These are phyloP conservation scores for Pichia scutulata DNA, from an alignment of 805 yeast genomes.

Conservation along the genomic window DNA sequence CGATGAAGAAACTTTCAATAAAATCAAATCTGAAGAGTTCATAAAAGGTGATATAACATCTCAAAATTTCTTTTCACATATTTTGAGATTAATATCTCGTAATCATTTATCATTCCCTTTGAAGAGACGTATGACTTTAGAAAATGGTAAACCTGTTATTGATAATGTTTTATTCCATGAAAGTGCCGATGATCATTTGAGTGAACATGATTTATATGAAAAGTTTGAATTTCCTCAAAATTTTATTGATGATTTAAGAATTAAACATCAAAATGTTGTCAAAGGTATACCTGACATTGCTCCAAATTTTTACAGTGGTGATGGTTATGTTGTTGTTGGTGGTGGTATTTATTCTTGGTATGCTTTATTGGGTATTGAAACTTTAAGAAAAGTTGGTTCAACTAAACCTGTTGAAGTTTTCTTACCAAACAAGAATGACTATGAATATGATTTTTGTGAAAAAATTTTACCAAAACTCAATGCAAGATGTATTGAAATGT, in stretches of 20 bases:
- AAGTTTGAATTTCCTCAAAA: constrained; percentile 26
- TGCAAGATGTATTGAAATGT: constrained; percentile 61
- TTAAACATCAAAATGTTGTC: constrained; percentile 27
- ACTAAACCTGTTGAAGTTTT: constrained; percentile 75
- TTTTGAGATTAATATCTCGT: constrained; percentile 24
- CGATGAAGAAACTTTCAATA: constrained; percentile 22
- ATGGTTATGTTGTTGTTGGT: constrained; percentile 65
- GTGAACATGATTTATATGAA: constrained; percentile 21
- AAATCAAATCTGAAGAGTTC: constrained; percentile 23
- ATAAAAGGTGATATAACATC: constrained; percentile 27
- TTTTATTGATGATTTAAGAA: constrained; percentile 27
- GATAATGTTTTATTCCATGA: constrained; percentile 26
- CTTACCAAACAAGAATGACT: constrained; percentile 63
- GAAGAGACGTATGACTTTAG: constrained; percentile 23
- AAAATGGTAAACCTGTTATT: constrained; percentile 28
- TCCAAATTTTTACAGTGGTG: constrained; percentile 27
- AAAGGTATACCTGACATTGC: constrained; percentile 21
- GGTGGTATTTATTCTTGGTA: constrained; percentile 76
- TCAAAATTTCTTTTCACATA: constrained; percentile 27
- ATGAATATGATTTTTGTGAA: constrained; percentile 65
- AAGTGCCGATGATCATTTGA: constrained; percentile 20
- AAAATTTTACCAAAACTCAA: constrained; percentile 50
- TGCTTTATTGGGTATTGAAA: constrained; percentile 55
- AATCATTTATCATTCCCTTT: constrained; percentile 27
- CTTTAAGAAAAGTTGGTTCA: constrained; percentile 60